Conservation (phyloP, 75 land plant genomes). For the Cupressus sempervirens region DNA sequence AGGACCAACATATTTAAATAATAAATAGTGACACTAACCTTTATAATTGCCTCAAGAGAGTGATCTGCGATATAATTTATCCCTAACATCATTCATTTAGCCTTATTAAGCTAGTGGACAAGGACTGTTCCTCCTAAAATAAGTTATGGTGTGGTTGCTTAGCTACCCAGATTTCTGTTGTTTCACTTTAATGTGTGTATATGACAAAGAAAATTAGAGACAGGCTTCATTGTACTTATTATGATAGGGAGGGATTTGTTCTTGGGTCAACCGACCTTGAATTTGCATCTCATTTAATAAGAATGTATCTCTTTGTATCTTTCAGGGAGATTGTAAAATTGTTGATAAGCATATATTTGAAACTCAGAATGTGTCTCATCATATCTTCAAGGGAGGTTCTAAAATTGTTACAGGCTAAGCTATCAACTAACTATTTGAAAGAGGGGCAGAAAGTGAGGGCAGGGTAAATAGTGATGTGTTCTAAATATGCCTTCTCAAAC, state of each 20-base stretch:
- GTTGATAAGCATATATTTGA: no score
- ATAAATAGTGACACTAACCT: no score
- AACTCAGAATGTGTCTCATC: no score
- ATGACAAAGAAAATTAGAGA: neutral
- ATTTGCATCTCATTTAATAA: no score
- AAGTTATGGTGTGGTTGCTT: neutral
- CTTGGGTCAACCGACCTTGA: neutral
- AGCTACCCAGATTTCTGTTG: neutral
- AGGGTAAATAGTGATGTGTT: neutral
- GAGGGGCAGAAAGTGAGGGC: neutral
- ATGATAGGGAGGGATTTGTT: neutral
- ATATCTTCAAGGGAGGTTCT: neutral
- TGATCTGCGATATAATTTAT: neutral
- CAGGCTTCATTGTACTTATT: neutral
- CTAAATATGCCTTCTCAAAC: neutral
- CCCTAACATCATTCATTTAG: neutral
- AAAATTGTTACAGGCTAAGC: neutral
- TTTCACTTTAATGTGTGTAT: neutral
- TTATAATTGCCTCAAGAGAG: neutral
- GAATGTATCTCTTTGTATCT: neutral
- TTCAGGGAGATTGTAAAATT: neutral
- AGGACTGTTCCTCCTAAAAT: neutral
- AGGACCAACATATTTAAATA: neutral
- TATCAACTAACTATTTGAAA: neutral
- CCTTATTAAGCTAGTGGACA: neutral